Evolutionary conservation across 768 basidiomycete genomes (phyloP).

Genomic region (Termitomyces sp.): DNA sequence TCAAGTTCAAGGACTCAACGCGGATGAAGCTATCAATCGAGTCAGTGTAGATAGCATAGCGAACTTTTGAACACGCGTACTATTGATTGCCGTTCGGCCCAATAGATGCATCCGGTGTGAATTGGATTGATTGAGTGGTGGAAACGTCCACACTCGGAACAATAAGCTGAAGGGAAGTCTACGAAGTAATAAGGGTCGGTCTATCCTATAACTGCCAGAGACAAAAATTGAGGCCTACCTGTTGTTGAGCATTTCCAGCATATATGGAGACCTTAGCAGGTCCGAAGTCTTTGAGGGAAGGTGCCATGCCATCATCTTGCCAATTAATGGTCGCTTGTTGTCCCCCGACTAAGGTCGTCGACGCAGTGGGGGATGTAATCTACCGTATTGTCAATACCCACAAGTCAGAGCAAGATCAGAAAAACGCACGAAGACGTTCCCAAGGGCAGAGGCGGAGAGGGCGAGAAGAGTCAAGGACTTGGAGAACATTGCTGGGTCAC

Average conservation of each 20-base stretch:
- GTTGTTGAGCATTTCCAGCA: conserved; percentile 56
- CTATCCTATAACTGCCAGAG: too few relatives aligned
- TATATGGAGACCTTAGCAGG: conserved; percentile 55
- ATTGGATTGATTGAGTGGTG: conserved; percentile 40
- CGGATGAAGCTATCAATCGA: conserved; percentile 66
- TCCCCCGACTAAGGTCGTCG: conserved; percentile 49
- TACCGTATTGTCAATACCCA: conserved; percentile 22
- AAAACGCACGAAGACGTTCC: conserved; percentile 53
- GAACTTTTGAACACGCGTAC: conserved; percentile 32
- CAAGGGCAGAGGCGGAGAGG: conserved; percentile 52
- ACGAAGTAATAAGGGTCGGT: not conserved
- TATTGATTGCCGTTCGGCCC: conserved; percentile 59
- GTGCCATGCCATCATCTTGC: conserved; percentile 52
- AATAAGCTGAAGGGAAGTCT: conserved; percentile 60
- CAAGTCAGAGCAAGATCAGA: conserved; percentile 1
- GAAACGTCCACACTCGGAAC: conserved; percentile 50
- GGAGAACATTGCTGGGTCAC: conserved; percentile 46
- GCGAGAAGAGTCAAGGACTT: conserved; percentile 48
- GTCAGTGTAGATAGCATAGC: not conserved
- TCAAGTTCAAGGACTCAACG: conserved; percentile 56
- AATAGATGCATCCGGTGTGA: conserved; percentile 49
- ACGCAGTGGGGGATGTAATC: conserved; percentile 56
- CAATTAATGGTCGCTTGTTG: conserved; percentile 50
- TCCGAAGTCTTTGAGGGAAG: conserved; percentile 54
- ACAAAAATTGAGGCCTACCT: conserved; percentile 41